phyloP scores from a whole-genome alignment of 306 rosid genomes.

The Leucaena leucocephala region DNA sequence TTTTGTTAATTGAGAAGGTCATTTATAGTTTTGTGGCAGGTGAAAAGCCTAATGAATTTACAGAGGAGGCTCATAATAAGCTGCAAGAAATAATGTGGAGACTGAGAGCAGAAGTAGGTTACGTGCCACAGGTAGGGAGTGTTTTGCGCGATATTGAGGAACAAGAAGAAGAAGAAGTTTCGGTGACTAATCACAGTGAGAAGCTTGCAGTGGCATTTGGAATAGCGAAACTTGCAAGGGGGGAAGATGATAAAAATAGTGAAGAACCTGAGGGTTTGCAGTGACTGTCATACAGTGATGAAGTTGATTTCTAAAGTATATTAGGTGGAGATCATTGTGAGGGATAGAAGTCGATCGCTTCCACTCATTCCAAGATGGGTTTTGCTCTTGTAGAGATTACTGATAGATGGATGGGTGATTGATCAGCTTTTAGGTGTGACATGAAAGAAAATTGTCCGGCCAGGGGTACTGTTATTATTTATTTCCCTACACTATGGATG shows the following conservation, averaged over 20 bases:
- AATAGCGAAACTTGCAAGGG: slow-evolving; percentile 55
- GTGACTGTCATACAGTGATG: slow-evolving; percentile 84
- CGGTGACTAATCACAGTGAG: slow-evolving; percentile 79
- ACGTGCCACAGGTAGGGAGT: slow-evolving; percentile 60
- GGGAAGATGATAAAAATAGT: slow-evolving; percentile 69
- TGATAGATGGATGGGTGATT: slow-evolving; percentile 47
- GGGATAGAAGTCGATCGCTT: slow-evolving; percentile 92
- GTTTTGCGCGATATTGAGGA: slow-evolving; percentile 85
- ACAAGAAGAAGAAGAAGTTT: slow-evolving; percentile 81
- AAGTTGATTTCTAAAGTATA: slow-evolving; percentile 75
- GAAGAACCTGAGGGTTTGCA: slow-evolving; percentile 79
- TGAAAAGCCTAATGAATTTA: slow-evolving; percentile 56
- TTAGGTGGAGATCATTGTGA: slow-evolving; percentile 64
- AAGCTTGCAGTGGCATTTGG: slow-evolving; percentile 92
- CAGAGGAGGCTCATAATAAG: slow-evolving; percentile 69
- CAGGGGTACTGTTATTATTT: too few species aligned
- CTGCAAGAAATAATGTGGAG: slow-evolving; percentile 69
- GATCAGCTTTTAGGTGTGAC: not conserved
- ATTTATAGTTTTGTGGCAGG: slow-evolving; percentile 74
- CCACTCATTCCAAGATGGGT: slow-evolving; percentile 71
- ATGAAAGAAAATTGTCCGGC: too few species aligned
- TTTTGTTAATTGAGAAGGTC: slow-evolving; percentile 69
- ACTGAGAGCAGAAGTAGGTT: slow-evolving; percentile 62
- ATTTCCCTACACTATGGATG: too few species aligned
- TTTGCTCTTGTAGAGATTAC: slow-evolving; percentile 80